Evolutionary conservation across 345 rosid genomes (phyloP).

Genomic region (Conringia planisiliqua): DNA sequence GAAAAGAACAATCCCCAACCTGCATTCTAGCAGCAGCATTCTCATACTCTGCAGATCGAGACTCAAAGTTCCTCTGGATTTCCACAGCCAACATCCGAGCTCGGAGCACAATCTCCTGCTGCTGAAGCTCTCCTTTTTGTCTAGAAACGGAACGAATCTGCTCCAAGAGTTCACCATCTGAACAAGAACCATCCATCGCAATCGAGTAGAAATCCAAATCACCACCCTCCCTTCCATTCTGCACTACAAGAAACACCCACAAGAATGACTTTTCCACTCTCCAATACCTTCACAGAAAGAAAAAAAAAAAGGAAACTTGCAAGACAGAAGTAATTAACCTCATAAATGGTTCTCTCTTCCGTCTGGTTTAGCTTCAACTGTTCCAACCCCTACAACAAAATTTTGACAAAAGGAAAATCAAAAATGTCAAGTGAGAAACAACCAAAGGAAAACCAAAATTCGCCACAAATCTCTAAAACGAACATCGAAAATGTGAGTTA

Average conservation of each 20-base stretch:
- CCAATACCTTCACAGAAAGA: neutral
- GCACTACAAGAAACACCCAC: constrained; percentile 44
- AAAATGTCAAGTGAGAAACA: neutral
- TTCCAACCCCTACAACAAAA: constrained; percentile 52
- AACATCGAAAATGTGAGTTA: neutral
- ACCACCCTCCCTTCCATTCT: constrained; percentile 75
- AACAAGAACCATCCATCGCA: constrained; percentile 45
- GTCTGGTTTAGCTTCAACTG: constrained; percentile 57
- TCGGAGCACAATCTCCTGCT: constrained; percentile 72
- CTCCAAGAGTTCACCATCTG: constrained; percentile 54
- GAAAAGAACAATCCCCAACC: constrained; percentile 36
- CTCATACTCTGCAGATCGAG: constrained; percentile 61
- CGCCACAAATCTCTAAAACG: neutral
- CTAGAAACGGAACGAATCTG: constrained; percentile 57
- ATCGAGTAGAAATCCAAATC: constrained; percentile 62
- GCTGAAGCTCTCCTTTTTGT: constrained; percentile 73
- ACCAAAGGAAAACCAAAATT: too few relatives aligned
- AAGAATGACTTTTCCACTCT: neutral
- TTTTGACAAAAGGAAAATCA: neutral
- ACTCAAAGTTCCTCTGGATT: constrained; percentile 54
- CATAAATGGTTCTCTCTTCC: constrained; percentile 79
- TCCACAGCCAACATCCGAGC: constrained; percentile 67
- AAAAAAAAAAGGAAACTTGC: neutral
- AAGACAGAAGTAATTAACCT: constrained; percentile 44
- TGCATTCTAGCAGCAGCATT: constrained; percentile 61